Evolutionary conservation across 2,329 filamentous ascomycete genomes (phyloP), one percentile per base, ranked within the genome.

Genomic region (Aphanocladium album): DNA sequence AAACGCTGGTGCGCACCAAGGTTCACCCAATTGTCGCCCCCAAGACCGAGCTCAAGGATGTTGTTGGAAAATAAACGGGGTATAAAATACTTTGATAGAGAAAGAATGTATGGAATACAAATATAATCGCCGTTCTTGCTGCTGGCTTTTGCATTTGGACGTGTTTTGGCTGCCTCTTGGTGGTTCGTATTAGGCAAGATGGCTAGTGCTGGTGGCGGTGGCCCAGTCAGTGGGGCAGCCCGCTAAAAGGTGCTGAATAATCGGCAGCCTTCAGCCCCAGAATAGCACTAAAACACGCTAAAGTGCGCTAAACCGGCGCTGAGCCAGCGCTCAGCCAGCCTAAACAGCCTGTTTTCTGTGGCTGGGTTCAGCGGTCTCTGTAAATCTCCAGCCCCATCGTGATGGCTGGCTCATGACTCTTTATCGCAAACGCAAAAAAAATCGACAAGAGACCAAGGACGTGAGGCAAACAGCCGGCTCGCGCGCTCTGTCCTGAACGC

Each of bases 1-100:
- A 77, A 65, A 87, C 73, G 1, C 55, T 64, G 35, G 66, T 67
- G 2, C 66, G 73, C 16, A 55, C 66, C 8, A 65, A 65, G 49
- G 60, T 71, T 5, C 57, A 63, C 30, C 72, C 73, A 2, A 68
- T 68, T 39, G 62, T 74, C 1, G 56, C 65, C 33, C 73, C 73
- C 3, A 66, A 57, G n/a, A 72, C 69, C 2, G 72, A 75, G 62
- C 60, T 75, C 25, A 62, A 59, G 0, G 70, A 74, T 39, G 59
- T 67, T n/a, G 52, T 67, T 41, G 47, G 56, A 3, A 59, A 46
- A 16, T 53, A 53, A 19, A 27, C 16, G 7, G 17, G 8, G 19
- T 7, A 23, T 6, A 11, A 27, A 17, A 12, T 2, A 8, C 43
- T 39, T 11, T 39, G 16, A 17, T 54, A 52, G 43, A 46, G 14